Conservation (phyloP, 345 rosid species). For the Abelmoschus esculentus region DNA sequence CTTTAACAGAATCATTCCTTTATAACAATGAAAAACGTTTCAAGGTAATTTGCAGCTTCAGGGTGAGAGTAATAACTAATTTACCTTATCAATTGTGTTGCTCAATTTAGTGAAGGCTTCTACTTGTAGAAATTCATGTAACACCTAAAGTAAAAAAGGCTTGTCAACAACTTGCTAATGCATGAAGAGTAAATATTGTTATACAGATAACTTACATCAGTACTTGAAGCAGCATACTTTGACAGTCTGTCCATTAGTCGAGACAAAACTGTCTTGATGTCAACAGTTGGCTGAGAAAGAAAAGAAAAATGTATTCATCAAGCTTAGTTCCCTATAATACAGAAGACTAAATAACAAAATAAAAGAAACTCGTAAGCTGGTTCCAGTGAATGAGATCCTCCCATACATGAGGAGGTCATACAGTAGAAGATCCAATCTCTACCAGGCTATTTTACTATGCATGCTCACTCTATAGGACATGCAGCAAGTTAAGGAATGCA, state of each 20-base stretch:
- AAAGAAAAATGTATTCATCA: background rate
- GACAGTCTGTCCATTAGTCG: conserved; percentile 89
- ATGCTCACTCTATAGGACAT: background rate
- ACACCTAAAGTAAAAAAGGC: conserved; percentile 28
- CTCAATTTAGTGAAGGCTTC: conserved; percentile 84
- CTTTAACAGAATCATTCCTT: background rate
- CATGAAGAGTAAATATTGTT: conserved; percentile 1
- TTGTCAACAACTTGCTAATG: conserved; percentile 10
- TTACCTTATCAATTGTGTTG: conserved; percentile 81
- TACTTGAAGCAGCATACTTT: conserved; percentile 75
- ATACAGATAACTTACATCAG: conserved; percentile 44
- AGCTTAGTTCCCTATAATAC: background rate
- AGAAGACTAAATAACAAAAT: background rate
- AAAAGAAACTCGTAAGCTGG: background rate
- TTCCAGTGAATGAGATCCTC: background rate
- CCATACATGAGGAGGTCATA: background rate
- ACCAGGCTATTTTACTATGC: background rate
- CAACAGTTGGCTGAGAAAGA: conserved; percentile 68
- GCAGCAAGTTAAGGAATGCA: background rate
- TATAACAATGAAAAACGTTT: background rate
- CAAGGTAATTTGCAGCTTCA: conserved; percentile 7
- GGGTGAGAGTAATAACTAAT: conserved; percentile 13
- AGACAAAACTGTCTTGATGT: conserved; percentile 74
- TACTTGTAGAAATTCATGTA: conserved; percentile 85
- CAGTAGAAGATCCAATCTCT: background rate